These are phyloP conservation scores for Aspergillus sojae DNA, from an alignment of 2,329 filamentous ascomycete species.

Conservation along the genomic window DNA sequence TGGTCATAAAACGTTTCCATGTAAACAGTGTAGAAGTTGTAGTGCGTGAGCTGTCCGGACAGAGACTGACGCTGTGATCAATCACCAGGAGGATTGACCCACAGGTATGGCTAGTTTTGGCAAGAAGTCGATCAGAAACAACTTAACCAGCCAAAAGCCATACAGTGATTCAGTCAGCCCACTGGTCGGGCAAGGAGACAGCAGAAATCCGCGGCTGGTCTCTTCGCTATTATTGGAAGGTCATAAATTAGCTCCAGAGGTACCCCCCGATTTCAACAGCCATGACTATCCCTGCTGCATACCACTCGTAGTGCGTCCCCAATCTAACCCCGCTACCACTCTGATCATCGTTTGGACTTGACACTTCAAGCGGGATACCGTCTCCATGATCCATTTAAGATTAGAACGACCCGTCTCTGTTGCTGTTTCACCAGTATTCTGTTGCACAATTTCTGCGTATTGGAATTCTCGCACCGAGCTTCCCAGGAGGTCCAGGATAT, in stretches of 20 bases:
- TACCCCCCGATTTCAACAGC: neutral
- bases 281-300: neutral
- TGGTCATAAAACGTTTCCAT: neutral
- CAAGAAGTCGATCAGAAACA: neutral
- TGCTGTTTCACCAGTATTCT: neutral
- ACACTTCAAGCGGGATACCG: neutral
- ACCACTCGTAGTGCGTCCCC: neutral
- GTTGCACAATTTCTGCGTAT: slow-evolving; percentile 5
- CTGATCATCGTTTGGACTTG: neutral
- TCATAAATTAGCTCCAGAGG: neutral
- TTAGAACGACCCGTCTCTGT: slow-evolving; percentile 3
- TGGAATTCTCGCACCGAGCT: neutral
- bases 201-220: neutral
- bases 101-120: neutral
- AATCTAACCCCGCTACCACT: neutral
- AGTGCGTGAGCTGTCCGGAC: neutral
- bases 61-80: neutral
- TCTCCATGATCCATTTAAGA: slow-evolving; percentile 6
- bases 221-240: neutral
- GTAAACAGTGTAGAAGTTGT: neutral
- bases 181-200: neutral
- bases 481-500: neutral
- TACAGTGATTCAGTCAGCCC: neutral
- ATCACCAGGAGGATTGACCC: neutral
- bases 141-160: neutral